Evolutionary conservation across 441 rosid species (phyloP), one percentile per base, ranked within the genome.

Genomic region (Dalechampia spathulata): DNA sequence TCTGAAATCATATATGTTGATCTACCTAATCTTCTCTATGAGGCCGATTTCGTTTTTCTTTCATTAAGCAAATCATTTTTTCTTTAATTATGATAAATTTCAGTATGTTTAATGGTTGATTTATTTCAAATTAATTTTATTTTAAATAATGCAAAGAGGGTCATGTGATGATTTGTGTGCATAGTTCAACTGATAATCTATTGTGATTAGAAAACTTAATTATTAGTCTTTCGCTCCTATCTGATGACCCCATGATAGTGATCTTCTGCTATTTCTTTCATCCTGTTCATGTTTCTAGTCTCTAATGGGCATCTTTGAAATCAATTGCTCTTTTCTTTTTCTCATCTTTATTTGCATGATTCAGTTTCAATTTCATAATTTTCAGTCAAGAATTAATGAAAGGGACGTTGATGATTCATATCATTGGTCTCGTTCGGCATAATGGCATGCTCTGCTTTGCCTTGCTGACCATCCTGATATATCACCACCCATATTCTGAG

Each of bases 381-480:
- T n/a, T n/a, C n/a, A n/a, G n/a, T n/a, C n/a, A n/a, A n/a, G n/a
- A n/a, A n/a, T n/a, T n/a, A n/a, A n/a, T n/a, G n/a, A n/a, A n/a
- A 14, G 68, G 86, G 95, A 76, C 89, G 41, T 75, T 84, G 97
- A 84, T 63, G 95, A 86, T 67, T 72, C 7, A 27, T 61, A 52
- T 61, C 73, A 66, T 73, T 68, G 97, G 93, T 90, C 95, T 90
- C 95, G 95, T 89, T 89, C 95, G 92, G 79, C 95, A 87, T 89
- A 89, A 82, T 47, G 53, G 87, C 78, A 69, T 63, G 16, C 27
- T 46, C 66, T 65, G 8, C 16, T 21, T 49, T 11, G 82, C 95
- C 82, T 71, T 89, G 96, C 76, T 91, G 95, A 86, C 92, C 95
- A 86, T 60, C 61, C 92, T 89, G 91, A 66, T 88, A 85, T 81